A percentile compares a stretch with the other conserved stretches of the same genome.
These are phyloP conservation scores for Fusarium buharicum DNA, from an alignment of 2,329 filamentous ascomycete species.

Conservation along the genomic window DNA sequence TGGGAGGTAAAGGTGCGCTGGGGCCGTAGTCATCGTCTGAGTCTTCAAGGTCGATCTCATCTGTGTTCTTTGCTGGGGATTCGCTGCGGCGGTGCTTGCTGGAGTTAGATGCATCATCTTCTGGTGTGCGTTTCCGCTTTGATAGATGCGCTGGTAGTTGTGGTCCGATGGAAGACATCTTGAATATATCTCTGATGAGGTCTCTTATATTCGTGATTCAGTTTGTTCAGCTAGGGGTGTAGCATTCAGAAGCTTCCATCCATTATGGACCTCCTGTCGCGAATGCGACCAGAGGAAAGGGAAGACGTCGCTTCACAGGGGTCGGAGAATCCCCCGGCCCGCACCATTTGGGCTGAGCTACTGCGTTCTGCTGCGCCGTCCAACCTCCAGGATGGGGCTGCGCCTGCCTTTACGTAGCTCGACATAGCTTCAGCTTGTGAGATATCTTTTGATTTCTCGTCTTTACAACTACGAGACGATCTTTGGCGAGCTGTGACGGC, in stretches of 20 bases:
- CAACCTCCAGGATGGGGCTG: constrained; percentile 42
- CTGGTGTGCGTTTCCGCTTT: constrained; percentile 68
- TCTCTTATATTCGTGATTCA: constrained; percentile 10
- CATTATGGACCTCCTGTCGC: constrained; percentile 29
- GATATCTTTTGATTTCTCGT: constrained; percentile 18
- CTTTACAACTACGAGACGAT: constrained; percentile 4
- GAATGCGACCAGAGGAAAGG: constrained; percentile 27
- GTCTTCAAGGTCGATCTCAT: constrained; percentile 60
- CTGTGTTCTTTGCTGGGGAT: constrained; percentile 53
- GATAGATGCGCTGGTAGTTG: constrained; percentile 73
- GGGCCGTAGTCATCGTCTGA: constrained; percentile 58
- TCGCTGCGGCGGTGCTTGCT: constrained; percentile 55
- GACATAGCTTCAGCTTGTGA: constrained; percentile 41
- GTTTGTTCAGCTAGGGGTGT: constrained; percentile 18
- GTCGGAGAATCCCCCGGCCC: constrained; percentile 46
- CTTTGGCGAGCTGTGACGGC: not conserved
- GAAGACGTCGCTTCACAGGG: constrained; percentile 42
- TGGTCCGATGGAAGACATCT: constrained; percentile 77
- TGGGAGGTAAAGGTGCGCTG: constrained; percentile 41
- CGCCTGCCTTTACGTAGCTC: constrained; percentile 42
- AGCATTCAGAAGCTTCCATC: constrained; percentile 29
- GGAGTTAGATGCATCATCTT: constrained; percentile 51
- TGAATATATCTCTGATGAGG: constrained; percentile 28
- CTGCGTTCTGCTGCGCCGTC: constrained; percentile 33
- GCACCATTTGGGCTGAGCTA: constrained; percentile 22